These are phyloP conservation scores for Pseudozyma tsukubaensis DNA, from an alignment of 1,284 basidiomycete species.

Conservation along the genomic window DNA sequence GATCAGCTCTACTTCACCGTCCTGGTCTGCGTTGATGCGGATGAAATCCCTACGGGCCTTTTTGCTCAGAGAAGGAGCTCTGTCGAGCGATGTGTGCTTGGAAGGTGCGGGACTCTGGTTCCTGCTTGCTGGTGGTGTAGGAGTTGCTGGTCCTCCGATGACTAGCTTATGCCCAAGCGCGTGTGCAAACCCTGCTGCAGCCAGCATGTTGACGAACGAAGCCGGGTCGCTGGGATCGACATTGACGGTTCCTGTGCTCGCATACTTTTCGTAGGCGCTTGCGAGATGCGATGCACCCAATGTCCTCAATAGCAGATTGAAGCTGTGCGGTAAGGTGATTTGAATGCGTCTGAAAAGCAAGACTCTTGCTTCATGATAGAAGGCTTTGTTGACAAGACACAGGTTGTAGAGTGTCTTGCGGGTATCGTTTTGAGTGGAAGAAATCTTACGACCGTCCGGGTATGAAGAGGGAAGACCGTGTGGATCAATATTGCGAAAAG, in stretches of 20 bases:
- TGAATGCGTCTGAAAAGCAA: slow-evolving; percentile 65
- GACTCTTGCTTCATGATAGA: slow-evolving; percentile 62
- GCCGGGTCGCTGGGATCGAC: slow-evolving; percentile 53
- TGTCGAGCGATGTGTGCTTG: slow-evolving; percentile 11
- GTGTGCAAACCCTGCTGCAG: slow-evolving; percentile 63
- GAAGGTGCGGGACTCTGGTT: slow-evolving; percentile 39
- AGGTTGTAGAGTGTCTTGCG: slow-evolving; percentile 60
- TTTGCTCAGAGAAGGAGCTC: slow-evolving; percentile 20
- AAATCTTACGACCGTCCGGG: slow-evolving; percentile 58
- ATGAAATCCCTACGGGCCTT: slow-evolving; percentile 24
- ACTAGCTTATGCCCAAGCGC: slow-evolving; percentile 56
- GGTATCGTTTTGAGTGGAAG: slow-evolving; percentile 57
- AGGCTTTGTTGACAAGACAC: slow-evolving; percentile 63
- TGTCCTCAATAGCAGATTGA: slow-evolving; percentile 59
- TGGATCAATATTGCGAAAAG: slow-evolving; percentile 63
- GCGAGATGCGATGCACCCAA: slow-evolving; percentile 60
- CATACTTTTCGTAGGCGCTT: slow-evolving; percentile 58
- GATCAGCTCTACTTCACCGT: slow-evolving; percentile 54
- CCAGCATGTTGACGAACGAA: slow-evolving; percentile 61
- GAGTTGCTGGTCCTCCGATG: slow-evolving; percentile 30
- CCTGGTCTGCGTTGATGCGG: slow-evolving; percentile 46
- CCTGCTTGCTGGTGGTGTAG: slow-evolving; percentile 33
- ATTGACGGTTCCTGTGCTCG: slow-evolving; percentile 47
- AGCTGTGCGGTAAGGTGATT: slow-evolving; percentile 65
- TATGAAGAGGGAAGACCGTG: slow-evolving; percentile 62